Base-by-base conservation (phyloP, 192 early-diverging fungal genomes). In the Umbelopsis vinacea region DNA sequence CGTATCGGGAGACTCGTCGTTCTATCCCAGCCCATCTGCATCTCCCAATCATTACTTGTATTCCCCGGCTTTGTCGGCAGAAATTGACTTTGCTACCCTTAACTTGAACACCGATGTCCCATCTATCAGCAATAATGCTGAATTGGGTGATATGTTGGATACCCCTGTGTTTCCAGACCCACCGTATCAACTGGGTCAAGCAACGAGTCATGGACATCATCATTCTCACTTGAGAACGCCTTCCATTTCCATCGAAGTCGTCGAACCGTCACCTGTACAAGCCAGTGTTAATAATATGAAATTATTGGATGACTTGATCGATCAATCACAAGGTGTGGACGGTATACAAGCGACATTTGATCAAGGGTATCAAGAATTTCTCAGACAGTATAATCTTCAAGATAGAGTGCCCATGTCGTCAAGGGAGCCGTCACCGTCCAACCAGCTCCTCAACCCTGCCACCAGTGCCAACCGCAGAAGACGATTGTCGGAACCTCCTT, bases 401-500 rank as follows among this genome's bases (percentile, higher is more conserved):
- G 57, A 63, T 14, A 63, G 17, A 38, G 45, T 46, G 6, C 35
- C 71, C 0, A 66, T 46, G 22, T 66, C 46, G 10, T 46, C 48
- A 17, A 3, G 17, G n/a, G 48, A 50, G n/a, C 48, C 45, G 14
- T 66, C 71, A 15, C 54, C 71, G 3, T 66, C 71, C 10, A 46
- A 63, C 37, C 45, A 43, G 33, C 48, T 67, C 12, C 35, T 67
- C 15, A 54, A 26, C 21, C 48, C 60, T 11, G 19, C 66, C 15
- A 73, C 33, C 12, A 73, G 66, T 23, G 33, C 52, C 12, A 52
- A n/a, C 50, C 55, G 74, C 5, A 48, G 67, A 22, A 69, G 74
- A 33, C 68, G 74, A 60, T 45, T 75, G 0, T 75, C 74, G 0
- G 74, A 75, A 40, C 74, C 74, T 26, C 74, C 74, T 0, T 63